Evolutionary conservation across 2,329 filamentous ascomycete species (phyloP).

Genomic region (Curvularia hawaiiensis): DNA sequence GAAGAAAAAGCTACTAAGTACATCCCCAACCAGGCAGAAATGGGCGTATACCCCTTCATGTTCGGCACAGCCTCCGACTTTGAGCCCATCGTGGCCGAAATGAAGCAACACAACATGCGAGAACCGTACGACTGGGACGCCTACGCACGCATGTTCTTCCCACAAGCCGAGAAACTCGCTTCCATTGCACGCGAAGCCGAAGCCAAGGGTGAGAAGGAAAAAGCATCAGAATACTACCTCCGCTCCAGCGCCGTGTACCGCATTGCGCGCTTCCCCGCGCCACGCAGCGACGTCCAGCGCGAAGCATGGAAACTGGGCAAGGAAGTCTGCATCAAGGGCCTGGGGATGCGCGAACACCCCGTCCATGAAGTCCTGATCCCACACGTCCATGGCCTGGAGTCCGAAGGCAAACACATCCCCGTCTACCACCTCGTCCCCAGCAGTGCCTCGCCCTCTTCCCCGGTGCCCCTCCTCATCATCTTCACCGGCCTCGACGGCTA

Average conservation of each 20-base stretch:
- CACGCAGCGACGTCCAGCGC: constrained; percentile 58
- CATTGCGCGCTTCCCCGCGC: constrained; percentile 71
- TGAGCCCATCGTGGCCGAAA: constrained; percentile 67
- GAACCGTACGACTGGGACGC: constrained; percentile 66
- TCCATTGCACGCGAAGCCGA: constrained; percentile 58
- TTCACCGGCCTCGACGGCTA: constrained; percentile 66
- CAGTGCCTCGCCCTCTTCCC: constrained; percentile 48
- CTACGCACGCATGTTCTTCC: constrained; percentile 68
- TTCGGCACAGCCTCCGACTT: constrained; percentile 73
- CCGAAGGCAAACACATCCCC: constrained; percentile 64
- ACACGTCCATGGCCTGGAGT: constrained; percentile 56
- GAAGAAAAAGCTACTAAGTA: neutral
- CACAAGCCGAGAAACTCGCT: constrained; percentile 64
- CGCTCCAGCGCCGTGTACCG: constrained; percentile 65
- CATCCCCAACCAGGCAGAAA: constrained; percentile 42
- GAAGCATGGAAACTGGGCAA: constrained; percentile 71
- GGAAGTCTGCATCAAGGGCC: constrained; percentile 63
- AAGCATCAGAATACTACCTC: constrained; percentile 67
- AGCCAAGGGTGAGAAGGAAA: constrained; percentile 54
- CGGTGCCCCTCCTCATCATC: constrained; percentile 59
- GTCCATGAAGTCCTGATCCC: constrained; percentile 67
- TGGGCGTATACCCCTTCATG: constrained; percentile 75
- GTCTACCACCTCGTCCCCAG: constrained; percentile 68
- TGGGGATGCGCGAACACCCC: constrained; percentile 55
- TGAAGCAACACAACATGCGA: constrained; percentile 66